Evolutionary conservation across 169 alveolate genomes (phyloP).

Genomic region (Plasmodium inui): DNA sequence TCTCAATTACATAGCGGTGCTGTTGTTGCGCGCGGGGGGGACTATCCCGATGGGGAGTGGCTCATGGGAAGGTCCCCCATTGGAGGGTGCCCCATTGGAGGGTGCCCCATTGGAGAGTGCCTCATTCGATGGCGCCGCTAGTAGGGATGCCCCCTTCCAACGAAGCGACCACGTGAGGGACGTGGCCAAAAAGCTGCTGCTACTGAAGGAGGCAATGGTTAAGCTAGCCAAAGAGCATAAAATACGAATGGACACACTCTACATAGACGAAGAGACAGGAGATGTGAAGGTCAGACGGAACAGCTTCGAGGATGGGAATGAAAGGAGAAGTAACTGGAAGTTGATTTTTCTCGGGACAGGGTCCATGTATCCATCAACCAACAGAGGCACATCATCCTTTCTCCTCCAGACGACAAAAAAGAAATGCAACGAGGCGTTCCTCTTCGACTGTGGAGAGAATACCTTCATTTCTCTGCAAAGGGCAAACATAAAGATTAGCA

Average conservation of each 20-base stretch:
- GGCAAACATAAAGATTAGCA: slow-evolving; percentile 64
- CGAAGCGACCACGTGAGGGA: neutral
- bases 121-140: neutral
- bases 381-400: slow-evolving; percentile 83
- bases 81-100: neutral
- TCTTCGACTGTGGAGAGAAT: slow-evolving; percentile 87
- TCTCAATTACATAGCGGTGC: neutral
- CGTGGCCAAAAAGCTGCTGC: neutral
- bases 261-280: slow-evolving; percentile 18
- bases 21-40: neutral
- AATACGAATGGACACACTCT: neutral
- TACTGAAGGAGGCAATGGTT: neutral
- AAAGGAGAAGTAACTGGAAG: slow-evolving; percentile 77
- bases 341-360: slow-evolving; percentile 85
- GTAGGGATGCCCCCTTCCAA: neutral
- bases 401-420: slow-evolving; percentile 73
- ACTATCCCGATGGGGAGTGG: neutral
- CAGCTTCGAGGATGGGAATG: slow-evolving; percentile 3
- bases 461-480: slow-evolving; percentile 76
- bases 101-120: no score
- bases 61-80: neutral
- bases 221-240: neutral
- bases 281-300: slow-evolving; percentile 38
- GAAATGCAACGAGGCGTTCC: slow-evolving; percentile 75
- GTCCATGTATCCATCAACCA: slow-evolving; percentile 80